These are phyloP conservation scores for Metschnikowia koreensis DNA, from an alignment of 805 yeast species.

Conservation along the genomic window DNA sequence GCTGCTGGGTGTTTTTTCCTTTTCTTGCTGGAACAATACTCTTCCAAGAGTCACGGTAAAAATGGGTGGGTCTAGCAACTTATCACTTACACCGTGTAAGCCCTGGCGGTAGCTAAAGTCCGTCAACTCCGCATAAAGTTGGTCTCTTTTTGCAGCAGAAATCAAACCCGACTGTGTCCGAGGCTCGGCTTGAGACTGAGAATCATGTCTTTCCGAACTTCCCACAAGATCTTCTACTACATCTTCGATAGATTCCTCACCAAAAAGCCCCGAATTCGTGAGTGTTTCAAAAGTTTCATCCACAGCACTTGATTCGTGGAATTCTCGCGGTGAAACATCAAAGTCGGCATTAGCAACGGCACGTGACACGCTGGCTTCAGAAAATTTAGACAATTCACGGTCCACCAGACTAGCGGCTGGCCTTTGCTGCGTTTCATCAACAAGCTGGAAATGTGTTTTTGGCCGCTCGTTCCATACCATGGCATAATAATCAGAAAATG, in stretches of 20 bases:
- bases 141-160: conserved; percentile 13
- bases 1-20: background rate
- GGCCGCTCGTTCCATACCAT: conserved; percentile 32
- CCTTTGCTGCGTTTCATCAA: background rate
- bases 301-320: conserved; percentile 5
- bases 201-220: background rate
- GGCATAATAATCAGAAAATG: conserved; percentile 31
- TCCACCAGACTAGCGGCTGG: conserved; percentile 1
- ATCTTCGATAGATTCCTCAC: background rate
- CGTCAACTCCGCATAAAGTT: conserved; percentile 24
- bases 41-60: conserved; percentile 42
- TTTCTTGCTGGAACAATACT: conserved; percentile 27
- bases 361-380: conserved; percentile 5
- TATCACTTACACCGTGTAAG: conserved; percentile 22
- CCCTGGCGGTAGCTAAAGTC: conserved; percentile 26
- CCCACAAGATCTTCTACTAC: conserved; percentile 2
- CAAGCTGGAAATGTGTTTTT: conserved; percentile 16
- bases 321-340: conserved; percentile 4
- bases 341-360: background rate
- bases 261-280: background rate
- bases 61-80: conserved; percentile 24
- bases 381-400: conserved; percentile 12
- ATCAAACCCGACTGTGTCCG: background rate
- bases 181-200: background rate
- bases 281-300: conserved; percentile 16